Conservation (phyloP, 2,329 filamentous ascomycete species). For the Apiospora saccharicola region DNA sequence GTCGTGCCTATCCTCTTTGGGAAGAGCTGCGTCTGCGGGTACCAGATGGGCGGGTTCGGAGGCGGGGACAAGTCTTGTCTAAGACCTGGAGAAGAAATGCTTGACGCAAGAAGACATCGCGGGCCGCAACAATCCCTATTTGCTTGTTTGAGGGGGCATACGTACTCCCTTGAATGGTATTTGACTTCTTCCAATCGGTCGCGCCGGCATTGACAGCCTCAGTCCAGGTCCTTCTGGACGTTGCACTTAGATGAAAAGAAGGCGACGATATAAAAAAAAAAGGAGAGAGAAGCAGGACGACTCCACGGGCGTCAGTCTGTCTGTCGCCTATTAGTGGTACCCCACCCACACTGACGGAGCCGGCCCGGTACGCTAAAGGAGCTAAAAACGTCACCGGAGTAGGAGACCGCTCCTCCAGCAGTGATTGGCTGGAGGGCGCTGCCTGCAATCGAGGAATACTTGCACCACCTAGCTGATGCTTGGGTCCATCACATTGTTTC, state of each 20-base stretch:
- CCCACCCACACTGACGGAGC: background rate
- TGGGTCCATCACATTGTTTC: background rate
- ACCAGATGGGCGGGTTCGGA: background rate
- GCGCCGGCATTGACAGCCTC: background rate
- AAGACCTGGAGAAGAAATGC: conserved; percentile 1
- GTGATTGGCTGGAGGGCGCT: background rate
- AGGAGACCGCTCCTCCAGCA: background rate
- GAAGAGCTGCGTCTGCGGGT: background rate
- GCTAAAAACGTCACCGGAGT: background rate
- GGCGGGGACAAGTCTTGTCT: background rate
- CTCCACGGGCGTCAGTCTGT: background rate
- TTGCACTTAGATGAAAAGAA: background rate
- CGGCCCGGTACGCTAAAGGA: background rate
- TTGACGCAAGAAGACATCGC: background rate
- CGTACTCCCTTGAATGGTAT: background rate
- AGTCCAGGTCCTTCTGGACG: background rate
- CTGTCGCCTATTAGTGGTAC: background rate
- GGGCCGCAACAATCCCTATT: background rate
- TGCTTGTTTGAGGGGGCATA: background rate
- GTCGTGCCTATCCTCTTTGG: background rate
- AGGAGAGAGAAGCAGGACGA: background rate
- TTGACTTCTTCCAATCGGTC: background rate
- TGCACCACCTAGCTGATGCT: background rate
- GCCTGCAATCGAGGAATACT: too few relatives aligned
- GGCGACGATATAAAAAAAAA: background rate